Evolutionary conservation across 1,139 yeast genomes (phyloP).

Genomic region (Debaryomyces sp.): DNA sequence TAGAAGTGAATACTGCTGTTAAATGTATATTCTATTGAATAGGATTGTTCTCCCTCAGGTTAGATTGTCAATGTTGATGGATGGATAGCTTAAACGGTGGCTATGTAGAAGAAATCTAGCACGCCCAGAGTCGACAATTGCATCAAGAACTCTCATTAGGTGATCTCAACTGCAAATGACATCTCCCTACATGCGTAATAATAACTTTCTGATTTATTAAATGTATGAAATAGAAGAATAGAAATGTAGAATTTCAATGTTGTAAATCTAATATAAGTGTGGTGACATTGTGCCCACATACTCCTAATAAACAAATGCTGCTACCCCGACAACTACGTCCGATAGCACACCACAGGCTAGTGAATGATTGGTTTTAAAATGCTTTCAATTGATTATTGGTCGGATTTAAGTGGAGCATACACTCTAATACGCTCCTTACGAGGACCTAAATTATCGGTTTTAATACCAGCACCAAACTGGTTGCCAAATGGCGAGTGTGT

Average conservation of each 20-base stretch:
- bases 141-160: background rate
- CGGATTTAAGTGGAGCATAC: slow-evolving; percentile 36
- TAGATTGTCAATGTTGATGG: background rate
- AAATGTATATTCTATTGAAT: background rate
- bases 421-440: slow-evolving; percentile 46
- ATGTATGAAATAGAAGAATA: slow-evolving; percentile 2
- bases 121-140: background rate
- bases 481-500: slow-evolving; percentile 46
- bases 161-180: background rate
- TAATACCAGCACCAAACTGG: slow-evolving; percentile 51
- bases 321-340: background rate
- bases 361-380: background rate
- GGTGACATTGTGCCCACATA: background rate
- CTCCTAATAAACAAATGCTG: background rate
- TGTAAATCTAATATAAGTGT: slow-evolving; percentile 4
- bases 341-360: background rate
- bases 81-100: background rate
- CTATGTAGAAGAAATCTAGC: background rate
- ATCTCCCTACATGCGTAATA: background rate
- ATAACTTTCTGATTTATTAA: slow-evolving; percentile 2
- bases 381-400: slow-evolving; percentile 8
- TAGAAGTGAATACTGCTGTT: background rate
- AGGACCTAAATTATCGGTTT: slow-evolving; percentile 48
- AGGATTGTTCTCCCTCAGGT: background rate
- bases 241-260: slow-evolving; percentile 2